These are phyloP conservation scores for Ustilago crameri DNA, from an alignment of 1,284 basidiomycete species.

Conservation along the genomic window DNA sequence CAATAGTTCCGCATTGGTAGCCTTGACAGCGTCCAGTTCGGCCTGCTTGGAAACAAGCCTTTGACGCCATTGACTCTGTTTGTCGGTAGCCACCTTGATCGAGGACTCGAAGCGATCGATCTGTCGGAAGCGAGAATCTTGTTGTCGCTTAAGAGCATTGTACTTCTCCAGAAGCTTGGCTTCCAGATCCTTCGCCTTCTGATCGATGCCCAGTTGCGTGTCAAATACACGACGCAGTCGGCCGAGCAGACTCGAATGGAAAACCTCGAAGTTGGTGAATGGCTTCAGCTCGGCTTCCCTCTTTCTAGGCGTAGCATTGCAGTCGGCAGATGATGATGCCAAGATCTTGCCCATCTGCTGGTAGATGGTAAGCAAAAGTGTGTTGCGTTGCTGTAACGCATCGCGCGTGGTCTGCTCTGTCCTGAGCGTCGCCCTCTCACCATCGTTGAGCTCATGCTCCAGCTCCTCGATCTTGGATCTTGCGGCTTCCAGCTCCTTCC, in stretches of 20 bases:
- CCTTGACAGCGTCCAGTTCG: conserved; percentile 76
- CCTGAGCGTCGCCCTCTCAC: conserved; percentile 78
- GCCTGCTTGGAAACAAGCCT: conserved; percentile 85
- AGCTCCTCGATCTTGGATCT: conserved; percentile 73
- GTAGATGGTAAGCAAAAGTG: conserved; percentile 87
- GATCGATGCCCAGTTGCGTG: conserved; percentile 87
- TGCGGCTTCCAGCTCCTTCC: conserved; percentile 49
- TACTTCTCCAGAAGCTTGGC: conserved; percentile 76
- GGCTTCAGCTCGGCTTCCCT: conserved; percentile 80
- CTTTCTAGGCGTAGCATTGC: conserved; percentile 69
- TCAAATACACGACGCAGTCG: conserved; percentile 84
- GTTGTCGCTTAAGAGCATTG: conserved; percentile 82
- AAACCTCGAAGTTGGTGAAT: conserved; percentile 90
- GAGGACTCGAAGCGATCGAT: conserved; percentile 91
- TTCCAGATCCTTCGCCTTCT: conserved; percentile 84
- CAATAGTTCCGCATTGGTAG: conserved; percentile 80
- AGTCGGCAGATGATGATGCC: conserved; percentile 66
- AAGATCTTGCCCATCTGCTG: conserved; percentile 95
- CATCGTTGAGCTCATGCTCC: conserved; percentile 83
- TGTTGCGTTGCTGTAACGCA: conserved; percentile 91
- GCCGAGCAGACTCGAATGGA: conserved; percentile 92
- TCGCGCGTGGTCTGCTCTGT: conserved; percentile 85
- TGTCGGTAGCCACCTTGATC: conserved; percentile 84
- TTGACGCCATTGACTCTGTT: conserved; percentile 85
- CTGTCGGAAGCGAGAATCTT: conserved; percentile 88